Conservation (phyloP, 768 basidiomycete genomes). For the Botryobasidium botryosum region DNA sequence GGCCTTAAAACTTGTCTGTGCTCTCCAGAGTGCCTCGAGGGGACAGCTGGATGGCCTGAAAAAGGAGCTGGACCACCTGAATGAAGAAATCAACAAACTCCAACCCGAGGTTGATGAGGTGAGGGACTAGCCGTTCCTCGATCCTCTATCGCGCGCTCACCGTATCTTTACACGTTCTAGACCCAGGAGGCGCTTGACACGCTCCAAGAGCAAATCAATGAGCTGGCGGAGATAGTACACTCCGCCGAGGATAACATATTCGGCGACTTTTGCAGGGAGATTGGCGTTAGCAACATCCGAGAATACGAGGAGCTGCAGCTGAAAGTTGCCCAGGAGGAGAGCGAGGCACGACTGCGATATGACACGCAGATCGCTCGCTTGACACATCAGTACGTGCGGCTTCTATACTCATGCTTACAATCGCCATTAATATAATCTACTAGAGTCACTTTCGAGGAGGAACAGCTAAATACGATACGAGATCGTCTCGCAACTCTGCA, state of each 20-base stretch:
- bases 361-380: constrained; percentile 77
- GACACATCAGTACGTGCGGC: constrained; percentile 52
- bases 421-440: constrained; percentile 6
- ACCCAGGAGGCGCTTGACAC: constrained; percentile 10
- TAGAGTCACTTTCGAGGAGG: constrained; percentile 67
- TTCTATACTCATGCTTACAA: not conserved
- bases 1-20: not conserved
- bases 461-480: constrained; percentile 46
- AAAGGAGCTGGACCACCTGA: constrained; percentile 69
- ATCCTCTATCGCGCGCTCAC: not conserved
- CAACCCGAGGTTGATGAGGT: constrained; percentile 62
- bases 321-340: constrained; percentile 75
- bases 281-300: constrained; percentile 65
- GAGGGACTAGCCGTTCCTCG: too few relatives aligned
- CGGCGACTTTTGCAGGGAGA: constrained; percentile 55
- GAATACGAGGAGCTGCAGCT: constrained; percentile 90
- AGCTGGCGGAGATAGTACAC: constrained; percentile 42
- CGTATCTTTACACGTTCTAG: not conserved
- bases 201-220: constrained; percentile 37
- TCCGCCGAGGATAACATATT: constrained; percentile 72
- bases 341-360: constrained; percentile 62
- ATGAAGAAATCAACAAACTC: constrained; percentile 47
- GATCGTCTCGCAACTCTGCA: constrained; percentile 45
- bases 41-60: constrained; percentile 60
- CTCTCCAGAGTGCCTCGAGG: constrained; percentile 49